Percentiles rank a stretch among this genome's conserved stretches.
phyloP scores from a whole-genome alignment of 495 filamentous ascomycete genomes.

The Pseudotulostoma volvatum region DNA sequence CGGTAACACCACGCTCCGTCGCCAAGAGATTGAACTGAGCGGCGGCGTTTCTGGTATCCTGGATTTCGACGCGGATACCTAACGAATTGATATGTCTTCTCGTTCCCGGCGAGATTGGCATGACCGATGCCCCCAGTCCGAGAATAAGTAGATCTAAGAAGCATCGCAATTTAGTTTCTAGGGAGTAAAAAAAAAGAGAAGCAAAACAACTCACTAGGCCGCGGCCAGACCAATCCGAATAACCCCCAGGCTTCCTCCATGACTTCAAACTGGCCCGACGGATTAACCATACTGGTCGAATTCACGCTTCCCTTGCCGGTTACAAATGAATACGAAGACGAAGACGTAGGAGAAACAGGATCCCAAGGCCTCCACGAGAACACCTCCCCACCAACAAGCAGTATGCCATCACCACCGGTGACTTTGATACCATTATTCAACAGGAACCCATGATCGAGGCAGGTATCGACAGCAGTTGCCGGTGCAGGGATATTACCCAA shows the following conservation, averaged over 20 bases:
- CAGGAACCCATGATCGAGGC: conserved; percentile 59
- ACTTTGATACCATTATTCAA: conserved; percentile 63
- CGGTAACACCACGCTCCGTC: conserved; percentile 61
- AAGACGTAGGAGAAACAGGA: conserved; percentile 5
- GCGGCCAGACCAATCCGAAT: conserved; percentile 68
- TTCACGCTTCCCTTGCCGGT: conserved; percentile 4
- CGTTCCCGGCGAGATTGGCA: conserved; percentile 60
- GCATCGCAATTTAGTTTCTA: too few relatives aligned
- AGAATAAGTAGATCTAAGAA: conserved; percentile 88
- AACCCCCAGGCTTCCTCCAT: conserved; percentile 54
- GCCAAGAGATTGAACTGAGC: conserved; percentile 78
- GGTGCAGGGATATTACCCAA: conserved; percentile 61
- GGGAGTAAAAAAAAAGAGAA: conserved; percentile 3
- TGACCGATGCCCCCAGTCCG: conserved; percentile 58
- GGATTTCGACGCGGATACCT: conserved; percentile 74
- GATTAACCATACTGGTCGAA: conserved; percentile 39
- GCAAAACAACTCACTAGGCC: conserved; percentile 51
- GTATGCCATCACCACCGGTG: conserved; percentile 42
- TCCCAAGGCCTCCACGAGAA: conserved; percentile 79
- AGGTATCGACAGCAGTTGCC: conserved; percentile 67
- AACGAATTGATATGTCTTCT: conserved; percentile 53
- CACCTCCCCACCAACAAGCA: conserved; percentile 72
- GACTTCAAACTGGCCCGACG: conserved; percentile 68
- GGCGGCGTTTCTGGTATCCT: conserved; percentile 88
- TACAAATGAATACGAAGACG: neutral